These are phyloP conservation scores for Penicillium egyptiacum DNA, from an alignment of 495 filamentous ascomycete genomes.

Conservation along the genomic window DNA sequence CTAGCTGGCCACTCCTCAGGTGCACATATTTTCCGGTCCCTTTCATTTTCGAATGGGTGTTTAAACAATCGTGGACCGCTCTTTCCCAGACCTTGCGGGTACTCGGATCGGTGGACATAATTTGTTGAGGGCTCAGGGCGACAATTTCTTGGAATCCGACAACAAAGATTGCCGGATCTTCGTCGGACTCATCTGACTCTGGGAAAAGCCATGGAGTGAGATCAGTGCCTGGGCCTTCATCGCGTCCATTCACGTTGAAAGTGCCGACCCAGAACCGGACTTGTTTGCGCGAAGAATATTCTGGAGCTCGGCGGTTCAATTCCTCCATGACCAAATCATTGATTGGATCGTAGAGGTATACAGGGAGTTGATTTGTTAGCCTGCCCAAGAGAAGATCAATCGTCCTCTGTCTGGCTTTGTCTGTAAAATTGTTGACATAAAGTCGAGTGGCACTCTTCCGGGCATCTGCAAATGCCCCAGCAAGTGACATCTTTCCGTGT, in stretches of 20 bases:
- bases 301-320: constrained; percentile 56
- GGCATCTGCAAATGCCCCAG: constrained; percentile 90
- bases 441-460: constrained; percentile 90
- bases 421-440: constrained; percentile 96
- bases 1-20: constrained; percentile 87
- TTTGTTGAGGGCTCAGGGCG: constrained; percentile 92
- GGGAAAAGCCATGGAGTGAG: constrained; percentile 82
- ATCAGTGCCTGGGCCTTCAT: constrained; percentile 72
- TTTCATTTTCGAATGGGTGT: constrained; percentile 59
- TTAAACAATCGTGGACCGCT: constrained; percentile 75
- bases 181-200: constrained; percentile 39
- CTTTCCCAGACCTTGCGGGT: constrained; percentile 83
- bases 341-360: constrained; percentile 87
- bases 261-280: constrained; percentile 78
- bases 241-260: constrained; percentile 91
- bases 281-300: constrained; percentile 53
- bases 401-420: constrained; percentile 88
- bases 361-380: constrained; percentile 77
- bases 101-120: constrained; percentile 95
- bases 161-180: constrained; percentile 61
- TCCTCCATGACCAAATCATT: constrained; percentile 84
- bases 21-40: constrained; percentile 80
- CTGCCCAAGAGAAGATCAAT: constrained; percentile 89
- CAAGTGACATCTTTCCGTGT: constrained; percentile 91
- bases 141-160: constrained; percentile 98